A percentile compares a stretch with the other conserved stretches of the same genome.
These are phyloP conservation scores for Angomonas ambiguus DNA, from an alignment of 208 protist species.

Conservation along the genomic window DNA sequence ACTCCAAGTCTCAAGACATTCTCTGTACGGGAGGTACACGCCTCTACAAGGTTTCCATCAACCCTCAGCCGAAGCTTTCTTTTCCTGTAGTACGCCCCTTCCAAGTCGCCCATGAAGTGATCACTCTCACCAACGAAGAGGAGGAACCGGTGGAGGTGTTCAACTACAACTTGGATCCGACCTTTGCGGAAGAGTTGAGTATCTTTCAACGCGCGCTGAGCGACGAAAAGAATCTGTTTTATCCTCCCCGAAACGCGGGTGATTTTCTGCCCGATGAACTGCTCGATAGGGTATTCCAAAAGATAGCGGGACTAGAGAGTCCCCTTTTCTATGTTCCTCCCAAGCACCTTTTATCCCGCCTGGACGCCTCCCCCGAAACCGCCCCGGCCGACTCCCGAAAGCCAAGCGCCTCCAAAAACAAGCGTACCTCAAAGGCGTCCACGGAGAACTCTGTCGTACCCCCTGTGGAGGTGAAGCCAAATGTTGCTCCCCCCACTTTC, in stretches of 20 bases:
- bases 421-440: background rate
- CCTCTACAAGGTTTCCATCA: slow-evolving; percentile 34
- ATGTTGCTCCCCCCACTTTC: slow-evolving; percentile 3
- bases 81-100: slow-evolving; percentile 76
- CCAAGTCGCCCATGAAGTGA: slow-evolving; percentile 39
- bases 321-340: slow-evolving; percentile 11
- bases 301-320: slow-evolving; percentile 22
- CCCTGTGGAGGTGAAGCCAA: background rate
- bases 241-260: slow-evolving; percentile 57
- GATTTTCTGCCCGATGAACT: slow-evolving; percentile 61
- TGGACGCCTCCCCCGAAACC: background rate
- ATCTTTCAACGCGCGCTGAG: slow-evolving; percentile 48
- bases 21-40: slow-evolving; percentile 31
- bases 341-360: background rate
- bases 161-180: slow-evolving; percentile 73
- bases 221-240: slow-evolving; percentile 42
- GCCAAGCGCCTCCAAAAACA: background rate
- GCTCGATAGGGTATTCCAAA: slow-evolving; percentile 56
- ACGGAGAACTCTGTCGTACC: background rate
- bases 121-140: slow-evolving; percentile 86
- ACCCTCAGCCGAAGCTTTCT: slow-evolving; percentile 33
- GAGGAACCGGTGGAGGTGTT: slow-evolving; percentile 87
- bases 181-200: slow-evolving; percentile 54
- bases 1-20: slow-evolving; percentile 45
- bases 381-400: background rate